A percentile compares a stretch with the other conserved stretches of the same genome.
phyloP scores from a whole-genome alignment of 768 basidiomycete genomes.

The Termitomyces sp. region DNA sequence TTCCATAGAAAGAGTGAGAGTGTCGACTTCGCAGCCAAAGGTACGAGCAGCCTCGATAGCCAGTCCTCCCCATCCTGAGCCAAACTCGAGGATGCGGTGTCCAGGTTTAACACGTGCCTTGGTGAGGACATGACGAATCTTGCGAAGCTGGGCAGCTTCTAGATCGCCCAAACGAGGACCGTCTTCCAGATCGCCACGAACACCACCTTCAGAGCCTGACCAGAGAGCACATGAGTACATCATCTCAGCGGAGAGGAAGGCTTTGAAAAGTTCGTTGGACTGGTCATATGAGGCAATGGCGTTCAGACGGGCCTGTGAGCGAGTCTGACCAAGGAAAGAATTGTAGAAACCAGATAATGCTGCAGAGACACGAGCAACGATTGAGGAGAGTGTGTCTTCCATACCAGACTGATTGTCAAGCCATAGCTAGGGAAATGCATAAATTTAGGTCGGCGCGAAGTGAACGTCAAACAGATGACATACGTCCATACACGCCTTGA shows the following conservation, averaged over 20 bases:
- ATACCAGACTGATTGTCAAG: conserved; percentile 59
- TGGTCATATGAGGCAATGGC: conserved; percentile 88
- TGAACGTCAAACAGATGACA: conserved; percentile 19
- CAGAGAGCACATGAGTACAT: conserved; percentile 92
- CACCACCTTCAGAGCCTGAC: conserved; percentile 73
- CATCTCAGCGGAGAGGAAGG: conserved; percentile 85
- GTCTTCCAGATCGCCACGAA: conserved; percentile 60
- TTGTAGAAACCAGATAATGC: conserved; percentile 61
- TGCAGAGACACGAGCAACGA: conserved; percentile 49
- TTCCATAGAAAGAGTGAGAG: conserved; percentile 80
- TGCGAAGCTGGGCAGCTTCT: conserved; percentile 77
- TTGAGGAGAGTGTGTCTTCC: conserved; percentile 51
- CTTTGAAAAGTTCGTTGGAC: conserved; percentile 85
- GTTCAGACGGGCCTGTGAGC: conserved; percentile 68
- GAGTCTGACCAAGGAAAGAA: conserved; percentile 69
- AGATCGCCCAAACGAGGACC: conserved; percentile 62
- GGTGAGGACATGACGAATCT: conserved; percentile 75
- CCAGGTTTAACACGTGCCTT: conserved; percentile 75
- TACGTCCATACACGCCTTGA: conserved; percentile 60
- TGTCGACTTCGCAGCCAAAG: conserved; percentile 83
- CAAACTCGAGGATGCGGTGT: conserved; percentile 83
- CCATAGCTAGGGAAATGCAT: conserved; percentile 42
- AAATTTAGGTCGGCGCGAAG: background rate
- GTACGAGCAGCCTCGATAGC: conserved; percentile 78
- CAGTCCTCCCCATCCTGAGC: conserved; percentile 90